Percentiles rank a stretch among this genome's conserved stretches.
Conservation (phyloP, 208 protist species). For the Wallacemonas sp. region DNA sequence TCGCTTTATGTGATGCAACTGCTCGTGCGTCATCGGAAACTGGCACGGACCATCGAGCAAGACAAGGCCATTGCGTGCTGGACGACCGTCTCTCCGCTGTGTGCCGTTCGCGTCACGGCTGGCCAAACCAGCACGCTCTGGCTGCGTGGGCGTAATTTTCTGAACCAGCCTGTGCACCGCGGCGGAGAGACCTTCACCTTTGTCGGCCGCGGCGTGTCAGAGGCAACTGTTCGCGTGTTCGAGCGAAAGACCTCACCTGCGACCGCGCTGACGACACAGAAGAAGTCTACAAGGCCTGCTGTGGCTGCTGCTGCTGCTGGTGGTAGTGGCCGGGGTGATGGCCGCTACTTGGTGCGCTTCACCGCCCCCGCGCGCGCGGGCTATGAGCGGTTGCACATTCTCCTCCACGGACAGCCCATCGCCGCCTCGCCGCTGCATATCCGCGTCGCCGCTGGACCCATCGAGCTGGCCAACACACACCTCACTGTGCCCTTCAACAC, state of each 20-base stretch:
- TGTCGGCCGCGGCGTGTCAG: conserved; percentile 26
- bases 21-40: conserved; percentile 31
- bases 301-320: too few species aligned
- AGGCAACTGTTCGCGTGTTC: conserved; percentile 8
- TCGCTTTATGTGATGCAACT: conserved; percentile 73
- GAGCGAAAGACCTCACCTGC: background rate
- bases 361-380: conserved; percentile 44
- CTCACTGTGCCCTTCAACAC: conserved; percentile 49
- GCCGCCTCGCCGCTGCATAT: conserved; percentile 63
- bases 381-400: conserved; percentile 47
- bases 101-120: conserved; percentile 19
- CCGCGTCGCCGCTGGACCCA: conserved; percentile 34
- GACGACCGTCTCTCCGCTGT: conserved; percentile 30
- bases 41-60: conserved; percentile 40
- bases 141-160: conserved; percentile 38
- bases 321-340: conserved; percentile 23
- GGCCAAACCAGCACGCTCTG: conserved; percentile 18
- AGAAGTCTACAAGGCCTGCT: conserved; percentile 19
- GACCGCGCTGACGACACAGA: background rate
- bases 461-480: conserved; percentile 34
- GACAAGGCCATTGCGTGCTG: conserved; percentile 55
- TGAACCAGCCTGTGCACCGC: conserved; percentile 26
- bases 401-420: conserved; percentile 63
- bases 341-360: conserved; percentile 43
- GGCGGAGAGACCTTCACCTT: conserved; percentile 41